phyloP scores from a whole-genome alignment of 2,329 filamentous ascomycete species.

The Lachnellula hyalina region DNA sequence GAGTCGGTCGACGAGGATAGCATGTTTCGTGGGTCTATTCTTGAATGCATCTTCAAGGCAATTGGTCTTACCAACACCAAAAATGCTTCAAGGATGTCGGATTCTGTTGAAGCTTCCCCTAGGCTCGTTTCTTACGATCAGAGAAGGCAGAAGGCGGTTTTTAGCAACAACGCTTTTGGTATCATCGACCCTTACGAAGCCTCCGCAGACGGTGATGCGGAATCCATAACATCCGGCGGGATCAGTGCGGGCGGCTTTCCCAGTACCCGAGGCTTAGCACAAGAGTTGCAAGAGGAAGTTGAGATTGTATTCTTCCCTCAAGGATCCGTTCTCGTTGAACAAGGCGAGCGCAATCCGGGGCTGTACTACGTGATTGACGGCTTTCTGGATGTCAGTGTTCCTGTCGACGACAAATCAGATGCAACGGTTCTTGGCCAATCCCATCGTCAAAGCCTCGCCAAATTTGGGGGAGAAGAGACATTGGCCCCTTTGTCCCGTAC shows the following conservation, averaged over 20 bases:
- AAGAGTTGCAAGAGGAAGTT: conserved; percentile 84
- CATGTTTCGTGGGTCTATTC: conserved; percentile 80
- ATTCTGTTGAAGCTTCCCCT: conserved; percentile 81
- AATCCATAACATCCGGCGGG: conserved; percentile 73
- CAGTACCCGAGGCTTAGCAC: conserved; percentile 60
- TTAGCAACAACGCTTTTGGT: conserved; percentile 79
- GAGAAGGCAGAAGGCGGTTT: conserved; percentile 70
- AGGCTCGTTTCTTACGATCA: conserved; percentile 79
- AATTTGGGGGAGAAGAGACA: conserved; percentile 29
- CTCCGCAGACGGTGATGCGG: conserved; percentile 74
- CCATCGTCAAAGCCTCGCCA: conserved; percentile 18
- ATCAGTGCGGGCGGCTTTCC: conserved; percentile 52
- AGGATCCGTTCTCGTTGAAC: conserved; percentile 88
- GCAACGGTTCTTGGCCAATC: conserved; percentile 26
- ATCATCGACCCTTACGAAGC: conserved; percentile 82
- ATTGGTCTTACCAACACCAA: conserved; percentile 73
- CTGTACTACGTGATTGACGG: conserved; percentile 97
- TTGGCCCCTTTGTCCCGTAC: conserved; percentile 42
- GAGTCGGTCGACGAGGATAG: conserved; percentile 85
- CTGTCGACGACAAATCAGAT: conserved; percentile 44
- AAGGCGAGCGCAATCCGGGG: conserved; percentile 93
- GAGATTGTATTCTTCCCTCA: conserved; percentile 98
- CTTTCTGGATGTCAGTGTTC: conserved; percentile 90
- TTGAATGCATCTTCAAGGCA: conserved; percentile 94
- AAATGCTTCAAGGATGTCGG: conserved; percentile 58